Conservation (phyloP, 75 land plant genomes). For the Ceratopteris richardii region DNA sequence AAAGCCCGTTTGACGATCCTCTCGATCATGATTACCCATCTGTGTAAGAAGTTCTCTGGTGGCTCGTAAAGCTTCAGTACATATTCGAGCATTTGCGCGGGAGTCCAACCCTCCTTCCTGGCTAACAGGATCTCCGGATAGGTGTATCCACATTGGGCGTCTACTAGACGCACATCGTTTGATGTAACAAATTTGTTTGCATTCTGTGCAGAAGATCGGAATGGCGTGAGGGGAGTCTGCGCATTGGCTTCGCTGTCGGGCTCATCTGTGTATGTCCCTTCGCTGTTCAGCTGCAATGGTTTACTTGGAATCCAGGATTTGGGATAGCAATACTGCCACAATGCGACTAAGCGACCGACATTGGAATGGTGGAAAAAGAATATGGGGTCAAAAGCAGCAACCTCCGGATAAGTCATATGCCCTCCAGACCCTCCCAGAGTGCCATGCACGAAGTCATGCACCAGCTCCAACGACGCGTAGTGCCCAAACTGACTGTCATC, state of each 20-base stretch:
- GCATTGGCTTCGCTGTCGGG: constrained; percentile 2
- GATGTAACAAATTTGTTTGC: background rate
- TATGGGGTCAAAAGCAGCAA: constrained; percentile 15
- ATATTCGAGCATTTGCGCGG: background rate
- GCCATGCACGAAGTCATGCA: constrained; percentile 8
- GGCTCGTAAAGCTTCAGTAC: constrained; percentile 3
- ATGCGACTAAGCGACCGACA: constrained; percentile 5
- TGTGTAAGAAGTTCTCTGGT: background rate
- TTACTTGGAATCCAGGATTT: background rate
- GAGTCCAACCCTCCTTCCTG: background rate
- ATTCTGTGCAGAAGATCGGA: too few relatives aligned
- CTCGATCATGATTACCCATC: constrained; percentile 3
- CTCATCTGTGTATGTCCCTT: too few relatives aligned
- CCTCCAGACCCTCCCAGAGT: background rate
- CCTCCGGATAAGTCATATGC: constrained; percentile 3
- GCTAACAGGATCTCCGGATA: constrained; percentile 5
- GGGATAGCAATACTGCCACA: constrained; percentile 8
- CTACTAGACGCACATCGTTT: too few relatives aligned
- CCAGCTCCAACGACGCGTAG: constrained; percentile 9
- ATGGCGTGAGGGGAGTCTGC: background rate
- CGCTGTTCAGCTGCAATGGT: constrained; percentile 1
- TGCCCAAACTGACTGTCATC: constrained; percentile 1
- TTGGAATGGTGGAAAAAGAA: constrained; percentile 19
- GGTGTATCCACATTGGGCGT: constrained; percentile 3
- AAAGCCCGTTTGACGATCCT: background rate